phyloP scores from a whole-genome alignment of 495 filamentous ascomycete genomes.

The Penicillium flavigenum region DNA sequence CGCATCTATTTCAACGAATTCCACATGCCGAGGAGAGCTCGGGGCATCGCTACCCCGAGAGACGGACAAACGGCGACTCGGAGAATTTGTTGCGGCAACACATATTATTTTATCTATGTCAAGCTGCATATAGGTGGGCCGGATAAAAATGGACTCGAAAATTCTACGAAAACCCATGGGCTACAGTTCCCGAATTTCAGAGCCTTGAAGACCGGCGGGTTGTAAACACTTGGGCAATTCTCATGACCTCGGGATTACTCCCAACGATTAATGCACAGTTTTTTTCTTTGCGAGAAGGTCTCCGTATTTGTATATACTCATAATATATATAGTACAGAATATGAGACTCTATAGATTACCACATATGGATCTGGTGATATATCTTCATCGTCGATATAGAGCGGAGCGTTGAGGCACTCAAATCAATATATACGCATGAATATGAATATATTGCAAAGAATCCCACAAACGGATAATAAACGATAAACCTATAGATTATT shows the following conservation, averaged over 20 bases:
- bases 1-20: slow-evolving; percentile 17
- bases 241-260: neutral
- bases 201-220: neutral
- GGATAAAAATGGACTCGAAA: neutral
- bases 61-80: slow-evolving; percentile 9
- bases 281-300: neutral
- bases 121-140: neutral
- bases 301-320: neutral
- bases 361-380: neutral
- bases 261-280: neutral
- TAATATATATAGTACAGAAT: neutral
- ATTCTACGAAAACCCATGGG: neutral
- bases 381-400: neutral
- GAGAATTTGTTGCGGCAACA: slow-evolving; percentile 2
- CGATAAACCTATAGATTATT: too few species aligned
- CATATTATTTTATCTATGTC: neutral
- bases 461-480: too few species aligned
- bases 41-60: slow-evolving; percentile 39
- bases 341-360: neutral
- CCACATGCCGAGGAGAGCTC: slow-evolving; percentile 25
- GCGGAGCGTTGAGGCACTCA: neutral
- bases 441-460: too few species aligned
- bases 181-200: neutral
- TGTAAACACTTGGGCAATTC: neutral
- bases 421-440: too few species aligned